These are phyloP conservation scores for Cystobasidium sp. DNA, from an alignment of 1,284 basidiomycete genomes.

Conservation along the genomic window DNA sequence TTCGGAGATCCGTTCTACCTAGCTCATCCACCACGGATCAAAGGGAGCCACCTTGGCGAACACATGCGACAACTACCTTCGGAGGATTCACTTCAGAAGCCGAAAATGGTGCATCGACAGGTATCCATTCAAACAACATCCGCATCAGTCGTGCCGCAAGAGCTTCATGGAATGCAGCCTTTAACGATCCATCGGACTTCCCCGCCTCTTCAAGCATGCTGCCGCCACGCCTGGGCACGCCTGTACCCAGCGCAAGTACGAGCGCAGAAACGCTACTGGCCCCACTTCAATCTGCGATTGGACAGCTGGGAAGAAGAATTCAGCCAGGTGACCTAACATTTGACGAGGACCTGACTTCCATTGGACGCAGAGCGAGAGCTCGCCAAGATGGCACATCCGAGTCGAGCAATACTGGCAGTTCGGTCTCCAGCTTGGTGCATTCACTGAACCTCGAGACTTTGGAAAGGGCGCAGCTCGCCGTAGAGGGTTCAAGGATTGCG, in stretches of 20 bases:
- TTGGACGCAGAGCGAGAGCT: neutral
- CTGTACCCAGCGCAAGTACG: conserved; percentile 1
- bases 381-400: neutral
- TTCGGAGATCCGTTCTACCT: conserved; percentile 12
- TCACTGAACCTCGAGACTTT: conserved; percentile 7
- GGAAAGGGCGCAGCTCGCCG: conserved; percentile 2
- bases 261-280: neutral
- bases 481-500: conserved; percentile 23
- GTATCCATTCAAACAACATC: neutral
- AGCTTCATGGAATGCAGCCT: conserved; percentile 4
- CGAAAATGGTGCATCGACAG: neutral
- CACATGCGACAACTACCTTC: neutral
- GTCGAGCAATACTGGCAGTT: neutral
- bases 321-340: neutral
- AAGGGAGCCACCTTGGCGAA: neutral
- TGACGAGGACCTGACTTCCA: conserved; percentile 3
- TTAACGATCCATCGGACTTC: neutral
- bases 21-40: neutral
- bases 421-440: neutral
- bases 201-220: conserved; percentile 13
- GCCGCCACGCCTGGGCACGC: conserved; percentile 33
- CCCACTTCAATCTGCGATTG: neutral
- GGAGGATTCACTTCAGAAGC: neutral
- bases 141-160: conserved; percentile 13
- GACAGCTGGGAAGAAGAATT: neutral